Conservation (phyloP, 2,329 filamentous ascomycete genomes). For the Penicillium sp. region DNA sequence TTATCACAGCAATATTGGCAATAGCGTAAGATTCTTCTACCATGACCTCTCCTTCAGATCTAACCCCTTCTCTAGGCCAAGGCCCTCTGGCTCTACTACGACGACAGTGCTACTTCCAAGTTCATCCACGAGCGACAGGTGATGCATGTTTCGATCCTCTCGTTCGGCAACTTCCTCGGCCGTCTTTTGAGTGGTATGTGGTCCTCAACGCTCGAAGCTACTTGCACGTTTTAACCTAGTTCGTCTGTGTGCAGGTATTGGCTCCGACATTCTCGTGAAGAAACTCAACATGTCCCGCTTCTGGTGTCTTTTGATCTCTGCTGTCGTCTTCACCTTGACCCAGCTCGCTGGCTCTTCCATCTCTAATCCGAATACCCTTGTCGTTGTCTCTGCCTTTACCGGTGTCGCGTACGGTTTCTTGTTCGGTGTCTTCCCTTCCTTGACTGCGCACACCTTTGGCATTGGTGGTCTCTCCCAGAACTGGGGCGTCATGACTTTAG, state of each 20-base stretch:
- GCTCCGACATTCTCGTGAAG: conserved; percentile 87
- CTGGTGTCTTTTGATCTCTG: conserved; percentile 84
- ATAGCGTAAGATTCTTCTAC: conserved; percentile 59
- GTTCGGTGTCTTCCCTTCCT: conserved; percentile 90
- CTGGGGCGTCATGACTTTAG: conserved; percentile 93
- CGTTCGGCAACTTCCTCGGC: conserved; percentile 80
- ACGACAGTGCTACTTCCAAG: conserved; percentile 68
- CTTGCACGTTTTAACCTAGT: conserved; percentile 11
- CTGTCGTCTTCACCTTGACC: conserved; percentile 74
- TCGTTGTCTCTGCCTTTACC: conserved; percentile 77
- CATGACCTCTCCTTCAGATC: background rate
- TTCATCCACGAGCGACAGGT: conserved; percentile 82
- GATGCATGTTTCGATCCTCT: conserved; percentile 93
- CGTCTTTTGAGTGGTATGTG: conserved; percentile 72
- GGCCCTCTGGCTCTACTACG: conserved; percentile 85
- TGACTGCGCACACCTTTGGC: conserved; percentile 88
- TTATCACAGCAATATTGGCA: conserved; percentile 79
- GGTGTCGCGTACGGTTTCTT: conserved; percentile 90
- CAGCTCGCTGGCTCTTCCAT: conserved; percentile 77
- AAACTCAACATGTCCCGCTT: conserved; percentile 76
- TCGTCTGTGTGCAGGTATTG: conserved; percentile 61
- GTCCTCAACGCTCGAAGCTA: conserved; percentile 13
- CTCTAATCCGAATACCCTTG: conserved; percentile 73
- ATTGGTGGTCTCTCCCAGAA: conserved; percentile 88
- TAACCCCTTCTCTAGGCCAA: conserved; percentile 52